Evolutionary conservation across 2,329 filamentous ascomycete species (phyloP).

Genomic region (Aspergillus tanneri): DNA sequence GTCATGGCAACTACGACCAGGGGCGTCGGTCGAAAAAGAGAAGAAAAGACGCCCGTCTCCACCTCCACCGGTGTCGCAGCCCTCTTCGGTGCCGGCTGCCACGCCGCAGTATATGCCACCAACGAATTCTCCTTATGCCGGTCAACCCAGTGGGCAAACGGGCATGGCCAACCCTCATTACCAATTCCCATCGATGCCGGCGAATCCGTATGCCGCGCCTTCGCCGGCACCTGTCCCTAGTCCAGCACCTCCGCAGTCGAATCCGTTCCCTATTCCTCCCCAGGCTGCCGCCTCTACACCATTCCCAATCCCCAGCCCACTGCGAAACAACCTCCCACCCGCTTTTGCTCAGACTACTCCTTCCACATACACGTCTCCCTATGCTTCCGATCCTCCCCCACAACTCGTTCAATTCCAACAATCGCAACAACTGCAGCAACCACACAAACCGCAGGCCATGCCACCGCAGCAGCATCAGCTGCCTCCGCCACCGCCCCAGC

Average conservation of each 20-base stretch:
- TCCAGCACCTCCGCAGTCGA: conserved; percentile 19
- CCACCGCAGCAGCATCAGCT: conserved; percentile 22
- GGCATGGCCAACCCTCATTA: conserved; percentile 38
- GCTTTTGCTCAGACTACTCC: conserved; percentile 39
- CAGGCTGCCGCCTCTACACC: conserved; percentile 33
- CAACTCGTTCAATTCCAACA: conserved; percentile 34
- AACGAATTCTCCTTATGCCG: conserved; percentile 32
- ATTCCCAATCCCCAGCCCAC: conserved; percentile 37
- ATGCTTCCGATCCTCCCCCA: conserved; percentile 39
- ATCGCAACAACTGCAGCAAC: conserved; percentile 27
- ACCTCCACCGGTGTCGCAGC: conserved; percentile 36
- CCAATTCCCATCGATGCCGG: conserved; percentile 39
- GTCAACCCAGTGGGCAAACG: conserved; percentile 28
- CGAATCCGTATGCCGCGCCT: conserved; percentile 34
- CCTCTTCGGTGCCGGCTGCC: conserved; percentile 25
- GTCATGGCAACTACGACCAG: conserved; percentile 61
- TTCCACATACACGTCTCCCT: conserved; percentile 44
- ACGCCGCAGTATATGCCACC: conserved; percentile 40
- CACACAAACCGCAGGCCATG: conserved; percentile 28
- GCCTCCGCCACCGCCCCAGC: conserved; percentile 14
- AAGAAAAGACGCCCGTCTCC: conserved; percentile 51
- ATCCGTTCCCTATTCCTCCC: conserved; percentile 24
- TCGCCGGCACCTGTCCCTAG: conserved; percentile 26
- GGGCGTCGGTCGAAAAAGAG: conserved; percentile 60
- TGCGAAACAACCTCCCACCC: conserved; percentile 41